Percentiles rank a stretch among this genome's conserved stretches.
These are phyloP conservation scores for Mycena rosella DNA, from an alignment of 768 basidiomycete genomes.

Conservation along the genomic window DNA sequence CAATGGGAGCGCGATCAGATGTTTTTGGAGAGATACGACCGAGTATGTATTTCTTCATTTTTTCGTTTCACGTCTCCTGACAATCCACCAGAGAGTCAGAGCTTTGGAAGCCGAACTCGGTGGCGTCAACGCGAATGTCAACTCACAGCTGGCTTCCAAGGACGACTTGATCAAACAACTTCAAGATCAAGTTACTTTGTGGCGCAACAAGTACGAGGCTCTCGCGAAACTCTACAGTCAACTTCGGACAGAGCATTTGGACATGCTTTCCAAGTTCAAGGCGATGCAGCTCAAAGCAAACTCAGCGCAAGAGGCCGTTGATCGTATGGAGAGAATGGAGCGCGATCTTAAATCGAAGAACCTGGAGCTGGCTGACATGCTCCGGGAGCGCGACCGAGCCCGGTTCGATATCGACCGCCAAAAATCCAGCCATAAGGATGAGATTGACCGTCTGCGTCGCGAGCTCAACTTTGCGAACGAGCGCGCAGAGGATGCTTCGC, in stretches of 20 bases:
- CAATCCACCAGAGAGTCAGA: conserved; percentile 84
- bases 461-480: conserved; percentile 97
- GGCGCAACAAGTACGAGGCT: conserved; percentile 99
- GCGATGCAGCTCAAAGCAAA: conserved; percentile 98
- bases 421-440: conserved; percentile 95
- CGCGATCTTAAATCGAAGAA: conserved; percentile 99
- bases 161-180: conserved; percentile 96
- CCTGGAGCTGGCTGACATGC: conserved; percentile 98
- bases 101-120: conserved; percentile 91
- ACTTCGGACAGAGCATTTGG: conserved; percentile 95
- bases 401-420: conserved; percentile 95
- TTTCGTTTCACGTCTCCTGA: conserved; percentile 13
- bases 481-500: conserved; percentile 93
- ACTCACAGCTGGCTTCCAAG: conserved; percentile 89
- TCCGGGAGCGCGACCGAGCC: conserved; percentile 95
- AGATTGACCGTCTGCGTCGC: conserved; percentile 90
- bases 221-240: conserved; percentile 99
- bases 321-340: conserved; percentile 99
- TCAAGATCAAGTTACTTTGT: conserved; percentile 95
- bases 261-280: conserved; percentile 97
- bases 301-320: conserved; percentile 97
- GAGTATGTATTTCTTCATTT: conserved; percentile 63
- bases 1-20: conserved; percentile 99
- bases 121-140: conserved; percentile 80
- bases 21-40: conserved; percentile 96